A percentile compares a stretch with the other conserved stretches of the same genome.
Conservation (phyloP, 1,284 basidiomycete genomes). For the Moesziomyces globuligerus region DNA sequence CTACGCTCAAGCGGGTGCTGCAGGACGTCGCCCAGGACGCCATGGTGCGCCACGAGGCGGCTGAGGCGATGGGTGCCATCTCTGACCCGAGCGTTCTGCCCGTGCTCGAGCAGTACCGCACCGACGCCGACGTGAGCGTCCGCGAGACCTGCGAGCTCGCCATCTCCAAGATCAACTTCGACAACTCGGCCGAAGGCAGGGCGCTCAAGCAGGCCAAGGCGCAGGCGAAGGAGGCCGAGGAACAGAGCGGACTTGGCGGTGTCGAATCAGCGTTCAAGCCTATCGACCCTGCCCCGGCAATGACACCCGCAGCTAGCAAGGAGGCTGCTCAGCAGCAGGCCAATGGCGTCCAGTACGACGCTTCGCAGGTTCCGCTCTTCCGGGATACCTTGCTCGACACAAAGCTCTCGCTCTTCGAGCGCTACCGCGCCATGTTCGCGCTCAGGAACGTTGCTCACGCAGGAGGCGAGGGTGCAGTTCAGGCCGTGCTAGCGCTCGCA, state of each 20-base stretch:
- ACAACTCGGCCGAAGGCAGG: slow-evolving; percentile 71
- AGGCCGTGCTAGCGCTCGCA: slow-evolving; percentile 88
- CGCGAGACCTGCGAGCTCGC: slow-evolving; percentile 98
- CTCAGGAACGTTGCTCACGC: slow-evolving; percentile 72
- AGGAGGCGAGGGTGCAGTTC: slow-evolving; percentile 56
- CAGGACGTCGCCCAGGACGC: slow-evolving; percentile 80
- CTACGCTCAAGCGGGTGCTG: slow-evolving; percentile 81
- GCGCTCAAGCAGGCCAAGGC: slow-evolving; percentile 55
- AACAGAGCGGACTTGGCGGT: slow-evolving; percentile 25
- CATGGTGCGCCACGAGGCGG: slow-evolving; percentile 99
- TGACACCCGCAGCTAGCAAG: slow-evolving; percentile 56
- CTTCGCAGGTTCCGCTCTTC: slow-evolving; percentile 72
- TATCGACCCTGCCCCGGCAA: slow-evolving; percentile 89
- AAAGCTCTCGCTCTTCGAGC: slow-evolving; percentile 82
- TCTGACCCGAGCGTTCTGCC: slow-evolving; percentile 77
- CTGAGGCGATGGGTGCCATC: slow-evolving; percentile 97
- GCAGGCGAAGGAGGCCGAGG: slow-evolving; percentile 18
- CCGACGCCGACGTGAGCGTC: slow-evolving; percentile 81
- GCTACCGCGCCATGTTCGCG: slow-evolving; percentile 98
- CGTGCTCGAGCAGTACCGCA: slow-evolving; percentile 78
- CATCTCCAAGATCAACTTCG: slow-evolving; percentile 92
- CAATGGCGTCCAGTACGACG: slow-evolving; percentile 38
- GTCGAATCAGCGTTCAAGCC: slow-evolving; percentile 75
- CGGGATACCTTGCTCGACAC: slow-evolving; percentile 77
- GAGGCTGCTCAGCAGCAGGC: slow-evolving; percentile 32